Evolutionary conservation across 2,329 filamentous ascomycete species (phyloP).

Genomic region (Tympanopsis confertula): DNA sequence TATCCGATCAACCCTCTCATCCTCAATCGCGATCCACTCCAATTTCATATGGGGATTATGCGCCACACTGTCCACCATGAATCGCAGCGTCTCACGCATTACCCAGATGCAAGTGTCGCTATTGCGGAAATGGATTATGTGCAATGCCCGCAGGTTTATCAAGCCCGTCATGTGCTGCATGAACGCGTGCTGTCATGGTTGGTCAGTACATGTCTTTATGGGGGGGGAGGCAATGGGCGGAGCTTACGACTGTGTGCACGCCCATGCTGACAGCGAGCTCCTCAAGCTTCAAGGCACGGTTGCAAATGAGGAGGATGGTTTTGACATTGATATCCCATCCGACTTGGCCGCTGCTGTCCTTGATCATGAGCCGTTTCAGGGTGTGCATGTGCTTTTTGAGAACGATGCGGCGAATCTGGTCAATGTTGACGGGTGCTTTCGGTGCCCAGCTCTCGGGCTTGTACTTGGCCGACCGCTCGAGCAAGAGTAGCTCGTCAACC

Average conservation of each 20-base stretch:
- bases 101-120: constrained; percentile 45
- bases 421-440: constrained; percentile 35
- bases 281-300: constrained; percentile 32
- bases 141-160: constrained; percentile 37
- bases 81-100: constrained; percentile 42
- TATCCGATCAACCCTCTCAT: constrained; percentile 34
- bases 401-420: constrained; percentile 44
- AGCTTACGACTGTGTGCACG: constrained; percentile 39
- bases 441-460: constrained; percentile 40
- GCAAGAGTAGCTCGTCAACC: constrained; percentile 45
- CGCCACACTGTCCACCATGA: constrained; percentile 44
- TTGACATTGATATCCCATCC: constrained; percentile 47
- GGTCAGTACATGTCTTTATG: constrained; percentile 3
- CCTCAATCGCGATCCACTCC: constrained; percentile 45
- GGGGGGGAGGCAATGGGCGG: background rate
- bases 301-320: constrained; percentile 40
- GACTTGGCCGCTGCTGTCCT: constrained; percentile 35
- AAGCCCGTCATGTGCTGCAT: constrained; percentile 39
- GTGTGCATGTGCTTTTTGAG: constrained; percentile 44
- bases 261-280: constrained; percentile 45
- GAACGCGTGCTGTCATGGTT: constrained; percentile 35
- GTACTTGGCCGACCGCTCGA: constrained; percentile 38
- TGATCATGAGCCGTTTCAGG: constrained; percentile 46
- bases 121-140: constrained; percentile 39
- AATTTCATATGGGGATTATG: constrained; percentile 42